These are phyloP conservation scores for Suillus cothurnatus DNA, from an alignment of 768 basidiomycete genomes.

Conservation along the genomic window DNA sequence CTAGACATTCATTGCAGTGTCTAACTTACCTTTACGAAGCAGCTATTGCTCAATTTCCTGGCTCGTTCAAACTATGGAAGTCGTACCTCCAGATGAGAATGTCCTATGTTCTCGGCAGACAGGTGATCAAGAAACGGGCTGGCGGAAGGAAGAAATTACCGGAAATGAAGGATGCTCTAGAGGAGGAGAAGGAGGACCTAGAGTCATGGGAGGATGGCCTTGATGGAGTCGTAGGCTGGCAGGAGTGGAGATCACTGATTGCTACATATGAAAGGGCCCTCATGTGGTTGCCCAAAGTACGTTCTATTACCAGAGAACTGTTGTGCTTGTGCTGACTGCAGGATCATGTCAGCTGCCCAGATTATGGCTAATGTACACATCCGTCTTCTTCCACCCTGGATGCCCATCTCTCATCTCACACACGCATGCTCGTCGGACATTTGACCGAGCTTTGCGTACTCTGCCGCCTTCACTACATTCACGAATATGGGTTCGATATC, in stretches of 20 bases:
- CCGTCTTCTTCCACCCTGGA: conserved; percentile 84
- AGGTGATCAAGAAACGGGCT: conserved; percentile 68
- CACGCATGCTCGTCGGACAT: conserved; percentile 92
- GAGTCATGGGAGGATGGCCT: conserved; percentile 87
- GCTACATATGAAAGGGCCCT: conserved; percentile 90
- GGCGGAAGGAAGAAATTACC: conserved; percentile 92
- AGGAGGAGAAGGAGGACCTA: conserved; percentile 78
- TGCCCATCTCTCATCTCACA: conserved; percentile 84
- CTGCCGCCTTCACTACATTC: conserved; percentile 91
- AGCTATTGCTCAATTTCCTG: conserved; percentile 84
- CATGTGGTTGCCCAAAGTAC: conserved; percentile 91
- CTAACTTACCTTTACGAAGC: conserved; percentile 93
- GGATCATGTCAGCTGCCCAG: conserved; percentile 70
- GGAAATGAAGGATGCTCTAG: conserved; percentile 86
- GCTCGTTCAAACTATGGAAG: conserved; percentile 95
- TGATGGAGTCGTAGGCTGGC: conserved; percentile 90
- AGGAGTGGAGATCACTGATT: conserved; percentile 91
- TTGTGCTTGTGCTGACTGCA: conserved; percentile 11
- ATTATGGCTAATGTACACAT: conserved; percentile 92
- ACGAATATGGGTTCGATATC: conserved; percentile 91
- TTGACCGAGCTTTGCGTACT: conserved; percentile 91
- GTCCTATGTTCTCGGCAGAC: conserved; percentile 83
- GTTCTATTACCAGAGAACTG: conserved; percentile 25
- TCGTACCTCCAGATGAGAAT: conserved; percentile 84
- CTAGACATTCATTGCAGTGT: conserved; percentile 78